phyloP scores from a whole-genome alignment of 305 asterid species.

The Petunia hybrid region DNA sequence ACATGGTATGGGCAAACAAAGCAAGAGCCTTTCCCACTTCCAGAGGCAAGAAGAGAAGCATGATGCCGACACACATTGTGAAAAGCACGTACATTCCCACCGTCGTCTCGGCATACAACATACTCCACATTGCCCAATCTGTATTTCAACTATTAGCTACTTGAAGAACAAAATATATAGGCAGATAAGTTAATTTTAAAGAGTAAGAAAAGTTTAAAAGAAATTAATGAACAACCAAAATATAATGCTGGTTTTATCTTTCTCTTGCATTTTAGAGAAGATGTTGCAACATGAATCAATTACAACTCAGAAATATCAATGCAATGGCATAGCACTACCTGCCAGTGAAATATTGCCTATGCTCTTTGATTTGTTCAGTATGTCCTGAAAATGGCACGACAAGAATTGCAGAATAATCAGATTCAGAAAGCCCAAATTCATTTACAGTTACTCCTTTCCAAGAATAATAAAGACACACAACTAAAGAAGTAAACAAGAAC shows the following conservation, averaged over 20 bases:
- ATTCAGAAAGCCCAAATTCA: background rate
- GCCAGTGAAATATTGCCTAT: constrained; percentile 77
- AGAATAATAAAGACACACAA: background rate
- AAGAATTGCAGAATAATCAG: background rate
- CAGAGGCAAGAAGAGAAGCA: constrained; percentile 78
- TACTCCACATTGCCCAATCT: constrained; percentile 85
- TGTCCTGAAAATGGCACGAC: constrained; percentile 49
- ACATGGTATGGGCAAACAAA: constrained; percentile 95
- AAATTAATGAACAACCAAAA: background rate
- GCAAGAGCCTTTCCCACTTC: constrained; percentile 71
- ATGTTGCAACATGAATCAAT: background rate
- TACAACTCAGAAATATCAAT: background rate
- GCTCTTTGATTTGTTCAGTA: constrained; percentile 67
- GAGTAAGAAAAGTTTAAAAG: no score
- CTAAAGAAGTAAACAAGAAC: background rate
- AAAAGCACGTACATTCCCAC: constrained; percentile 67
- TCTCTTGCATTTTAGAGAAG: background rate
- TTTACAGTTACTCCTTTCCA: background rate
- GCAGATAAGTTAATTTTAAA: background rate
- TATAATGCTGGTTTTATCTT: background rate
- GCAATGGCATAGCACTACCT: constrained; percentile 49
- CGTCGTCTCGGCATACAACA: constrained; percentile 77
- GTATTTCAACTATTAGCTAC: constrained; percentile 34
- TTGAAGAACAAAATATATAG: background rate
- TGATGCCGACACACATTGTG: constrained; percentile 97